phyloP scores from a whole-genome alignment of 1,139 yeast species.

The Arxiozyma telluris region DNA sequence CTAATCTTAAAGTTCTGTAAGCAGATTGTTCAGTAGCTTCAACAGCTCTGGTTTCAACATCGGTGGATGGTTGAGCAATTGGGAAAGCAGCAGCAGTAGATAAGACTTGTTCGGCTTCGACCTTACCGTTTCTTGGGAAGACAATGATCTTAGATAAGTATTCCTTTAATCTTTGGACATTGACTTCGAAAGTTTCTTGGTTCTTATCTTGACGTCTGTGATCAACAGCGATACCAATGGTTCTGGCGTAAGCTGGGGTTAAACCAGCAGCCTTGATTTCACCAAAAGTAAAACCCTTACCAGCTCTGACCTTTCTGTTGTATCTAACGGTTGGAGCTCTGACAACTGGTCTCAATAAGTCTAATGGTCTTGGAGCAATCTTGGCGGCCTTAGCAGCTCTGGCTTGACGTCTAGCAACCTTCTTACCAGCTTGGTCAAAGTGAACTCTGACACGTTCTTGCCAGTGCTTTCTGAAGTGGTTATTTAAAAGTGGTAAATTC shows the following conservation, averaged over 20 bases:
- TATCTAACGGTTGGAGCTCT: conserved; percentile 95
- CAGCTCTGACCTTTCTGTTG: conserved; percentile 99
- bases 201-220: conserved; percentile 99
- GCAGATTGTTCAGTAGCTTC: conserved; percentile 70
- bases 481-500: conserved; percentile 94
- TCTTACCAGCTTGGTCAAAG: conserved; percentile 78
- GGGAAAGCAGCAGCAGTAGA: conserved; percentile 85
- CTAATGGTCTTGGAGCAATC: conserved; percentile 97
- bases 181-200: conserved; percentile 87
- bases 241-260: conserved; percentile 92
- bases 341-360: conserved; percentile 91
- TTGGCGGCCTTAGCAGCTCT: conserved; percentile 92
- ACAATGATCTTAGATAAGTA: conserved; percentile 93
- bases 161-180: conserved; percentile 94
- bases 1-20: conserved; percentile 90
- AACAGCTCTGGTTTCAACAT: conserved; percentile 83
- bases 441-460: conserved; percentile 99
- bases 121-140: conserved; percentile 83
- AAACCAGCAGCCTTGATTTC: conserved; percentile 98
- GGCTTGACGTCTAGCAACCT: conserved; percentile 91
- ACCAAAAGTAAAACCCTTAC: conserved; percentile 98
- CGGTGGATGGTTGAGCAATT: conserved; percentile 68
- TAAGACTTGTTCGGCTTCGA: conserved; percentile 68
- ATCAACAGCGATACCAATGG: conserved; percentile 97
- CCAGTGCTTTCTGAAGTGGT: conserved; percentile 99